Evolutionary conservation across 768 basidiomycete genomes (phyloP), one percentile per base, ranked within the genome.

Genomic region (Saitozyma sp.): DNA sequence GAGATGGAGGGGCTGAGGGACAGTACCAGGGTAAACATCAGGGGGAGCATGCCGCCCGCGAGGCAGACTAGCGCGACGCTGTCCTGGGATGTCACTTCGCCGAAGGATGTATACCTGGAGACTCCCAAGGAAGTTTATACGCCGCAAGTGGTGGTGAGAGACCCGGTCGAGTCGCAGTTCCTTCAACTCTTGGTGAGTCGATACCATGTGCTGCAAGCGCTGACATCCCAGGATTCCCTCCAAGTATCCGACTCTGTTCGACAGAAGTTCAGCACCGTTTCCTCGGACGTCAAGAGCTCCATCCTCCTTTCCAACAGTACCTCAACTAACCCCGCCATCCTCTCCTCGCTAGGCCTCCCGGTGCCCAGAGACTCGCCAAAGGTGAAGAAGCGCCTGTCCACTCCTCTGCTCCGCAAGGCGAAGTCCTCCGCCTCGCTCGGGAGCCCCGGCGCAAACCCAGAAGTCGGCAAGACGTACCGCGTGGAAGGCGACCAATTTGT

Each of bases 161-260:
- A 65, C 11, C 51, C 51, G 11, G 61, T 73, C 5, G 71, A 73
- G 10, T 41, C 59, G 39, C 71, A 73, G 40, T 73, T 73, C 49
- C 62, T 70, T 19, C 58, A 62, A 50, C 50, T 73, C 14, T 49
- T 73, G n/a, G 71, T 73, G 51, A 62, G 71, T 67, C 14, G 42
- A n/a, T 43, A 6, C 29, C 41, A 46, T 4, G 16, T 19, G 41
- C 3, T 29, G 11, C 20, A 17, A 16, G 17, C 5, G 48, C 41
- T 53, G 37, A 52, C 5, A 41, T 8, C 38, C 38, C 59, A 78
- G 77, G 72, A 79, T 43, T 67, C 71, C 3, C 65, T 77, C n/a
- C 76, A 79, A 62, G 64, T 79, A 10, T 66, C 78, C 5, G 60
- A 52, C 13, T 66, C 73, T 20, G 73, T 79, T 19, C 69, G 78